Evolutionary conservation across 345 rosid genomes (phyloP).

Genomic region (Litchi chinensis): DNA sequence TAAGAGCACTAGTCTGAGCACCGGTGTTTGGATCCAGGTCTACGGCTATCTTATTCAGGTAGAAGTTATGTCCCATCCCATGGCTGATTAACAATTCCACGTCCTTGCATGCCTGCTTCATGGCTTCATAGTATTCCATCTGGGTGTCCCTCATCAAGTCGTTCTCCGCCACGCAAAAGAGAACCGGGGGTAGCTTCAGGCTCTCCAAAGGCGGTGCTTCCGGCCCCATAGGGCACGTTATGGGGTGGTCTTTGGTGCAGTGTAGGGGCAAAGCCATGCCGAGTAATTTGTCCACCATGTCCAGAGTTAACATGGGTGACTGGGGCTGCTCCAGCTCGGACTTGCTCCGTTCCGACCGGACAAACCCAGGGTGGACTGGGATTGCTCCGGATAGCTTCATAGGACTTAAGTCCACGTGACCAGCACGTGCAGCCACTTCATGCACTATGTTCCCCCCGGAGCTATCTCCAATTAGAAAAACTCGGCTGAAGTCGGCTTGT

Average conservation of each 20-base stretch:
- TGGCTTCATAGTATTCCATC: conserved; percentile 59
- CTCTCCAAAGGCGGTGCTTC: conserved; percentile 36
- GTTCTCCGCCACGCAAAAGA: conserved; percentile 51
- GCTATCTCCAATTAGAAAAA: conserved; percentile 56
- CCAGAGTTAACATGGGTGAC: conserved; percentile 57
- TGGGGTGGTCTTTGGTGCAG: conserved; percentile 51
- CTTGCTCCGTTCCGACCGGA: conserved; percentile 53
- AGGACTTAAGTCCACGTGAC: conserved; percentile 27
- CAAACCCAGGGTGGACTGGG: conserved; percentile 54
- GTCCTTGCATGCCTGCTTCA: conserved; percentile 48
- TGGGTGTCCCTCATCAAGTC: conserved; percentile 57
- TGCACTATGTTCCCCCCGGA: conserved; percentile 52
- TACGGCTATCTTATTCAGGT: conserved; percentile 54
- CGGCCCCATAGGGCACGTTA: conserved; percentile 66
- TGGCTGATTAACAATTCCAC: conserved; percentile 47
- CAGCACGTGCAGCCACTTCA: conserved; percentile 43
- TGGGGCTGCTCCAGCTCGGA: conserved; percentile 64
- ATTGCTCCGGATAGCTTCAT: conserved; percentile 43
- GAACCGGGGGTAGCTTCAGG: conserved; percentile 50
- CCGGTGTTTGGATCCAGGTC: conserved; percentile 48
- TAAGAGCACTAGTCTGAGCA: conserved; percentile 33
- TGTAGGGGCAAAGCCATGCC: conserved; percentile 47
- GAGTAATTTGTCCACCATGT: conserved; percentile 64
- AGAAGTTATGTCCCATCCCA: conserved; percentile 67
- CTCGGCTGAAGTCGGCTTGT: conserved; percentile 38